Evolutionary conservation across 2,329 filamentous ascomycete species (phyloP).

Genomic region (Escovopsis sp.): DNA sequence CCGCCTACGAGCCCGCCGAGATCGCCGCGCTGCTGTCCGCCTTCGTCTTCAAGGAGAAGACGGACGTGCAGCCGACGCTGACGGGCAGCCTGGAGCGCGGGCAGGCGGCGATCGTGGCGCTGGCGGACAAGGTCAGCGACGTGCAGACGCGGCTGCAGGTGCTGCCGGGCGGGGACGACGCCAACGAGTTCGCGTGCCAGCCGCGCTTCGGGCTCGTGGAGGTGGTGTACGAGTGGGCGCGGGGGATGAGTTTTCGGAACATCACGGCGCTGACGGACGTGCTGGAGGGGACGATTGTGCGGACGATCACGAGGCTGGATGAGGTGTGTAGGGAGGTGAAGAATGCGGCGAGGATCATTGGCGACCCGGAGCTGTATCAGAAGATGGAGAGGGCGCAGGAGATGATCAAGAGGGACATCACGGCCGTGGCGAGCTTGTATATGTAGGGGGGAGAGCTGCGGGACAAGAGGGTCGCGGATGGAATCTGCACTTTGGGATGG

Average conservation of each 20-base stretch:
- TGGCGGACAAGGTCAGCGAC: conserved; percentile 83
- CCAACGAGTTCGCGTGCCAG: conserved; percentile 76
- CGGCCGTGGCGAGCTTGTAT: conserved; percentile 74
- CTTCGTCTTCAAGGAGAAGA: conserved; percentile 98
- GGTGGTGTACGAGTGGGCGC: conserved; percentile 96
- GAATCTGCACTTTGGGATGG: background rate
- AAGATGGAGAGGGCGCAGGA: conserved; percentile 98
- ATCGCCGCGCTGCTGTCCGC: conserved; percentile 86
- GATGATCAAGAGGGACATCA: conserved; percentile 92
- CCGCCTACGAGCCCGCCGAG: conserved; percentile 88
- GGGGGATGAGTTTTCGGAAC: conserved; percentile 95
- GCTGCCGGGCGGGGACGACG: conserved; percentile 76
- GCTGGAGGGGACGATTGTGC: conserved; percentile 90
- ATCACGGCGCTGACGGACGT: conserved; percentile 95
- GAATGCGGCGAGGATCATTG: conserved; percentile 89
- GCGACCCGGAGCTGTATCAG: conserved; percentile 78
- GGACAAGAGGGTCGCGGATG: background rate
- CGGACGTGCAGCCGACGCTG: conserved; percentile 62
- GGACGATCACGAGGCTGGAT: conserved; percentile 84
- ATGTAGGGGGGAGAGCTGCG: conserved; percentile 39
- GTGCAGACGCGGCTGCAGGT: conserved; percentile 86
- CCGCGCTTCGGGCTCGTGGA: conserved; percentile 90
- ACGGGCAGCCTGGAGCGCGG: conserved; percentile 71
- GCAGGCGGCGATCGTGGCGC: conserved; percentile 70
- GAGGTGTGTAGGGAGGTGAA: conserved; percentile 96